Conservation (phyloP, 2,329 filamentous ascomycete genomes). For the Colletotrichum echinochloae region DNA sequence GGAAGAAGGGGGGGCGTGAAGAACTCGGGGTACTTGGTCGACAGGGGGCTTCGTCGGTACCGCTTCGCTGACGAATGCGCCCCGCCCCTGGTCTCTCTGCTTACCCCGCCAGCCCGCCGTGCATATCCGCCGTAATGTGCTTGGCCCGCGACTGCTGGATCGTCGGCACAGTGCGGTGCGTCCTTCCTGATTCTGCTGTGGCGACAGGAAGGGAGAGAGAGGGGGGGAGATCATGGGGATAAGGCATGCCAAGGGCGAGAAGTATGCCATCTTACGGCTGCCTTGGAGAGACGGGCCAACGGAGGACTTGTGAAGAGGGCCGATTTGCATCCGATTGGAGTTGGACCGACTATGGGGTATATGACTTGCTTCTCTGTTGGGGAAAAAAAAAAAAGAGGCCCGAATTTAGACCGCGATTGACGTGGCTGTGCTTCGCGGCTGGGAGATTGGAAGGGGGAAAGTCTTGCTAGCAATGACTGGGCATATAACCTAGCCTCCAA, state of each 20-base stretch:
- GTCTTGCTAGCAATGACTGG: neutral
- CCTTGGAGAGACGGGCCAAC: conserved; percentile 8
- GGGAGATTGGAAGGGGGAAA: neutral
- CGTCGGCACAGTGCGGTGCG: conserved; percentile 22
- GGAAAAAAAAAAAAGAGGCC: too few species aligned
- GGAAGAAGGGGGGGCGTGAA: conserved; percentile 18
- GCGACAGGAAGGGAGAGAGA: neutral
- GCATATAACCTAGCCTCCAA: neutral
- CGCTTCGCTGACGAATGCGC: neutral
- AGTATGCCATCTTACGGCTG: conserved; percentile 1
- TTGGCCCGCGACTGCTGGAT: conserved; percentile 3
- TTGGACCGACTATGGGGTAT: neutral
- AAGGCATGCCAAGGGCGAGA: neutral
- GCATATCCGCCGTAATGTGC: conserved; percentile 14
- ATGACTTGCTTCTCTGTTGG: neutral
- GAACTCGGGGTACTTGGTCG: conserved; percentile 14
- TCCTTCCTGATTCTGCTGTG: neutral
- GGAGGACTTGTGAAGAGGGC: neutral
- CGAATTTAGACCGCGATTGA: neutral
- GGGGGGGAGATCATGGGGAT: too few species aligned
- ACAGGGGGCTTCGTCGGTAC: conserved; percentile 3
- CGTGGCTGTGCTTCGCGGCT: neutral
- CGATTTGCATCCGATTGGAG: neutral
- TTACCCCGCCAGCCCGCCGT: conserved; percentile 19
- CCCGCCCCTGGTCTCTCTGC: neutral